Conservation (phyloP, 2,329 filamentous ascomycete species). For the Aureobasidium sp. region DNA sequence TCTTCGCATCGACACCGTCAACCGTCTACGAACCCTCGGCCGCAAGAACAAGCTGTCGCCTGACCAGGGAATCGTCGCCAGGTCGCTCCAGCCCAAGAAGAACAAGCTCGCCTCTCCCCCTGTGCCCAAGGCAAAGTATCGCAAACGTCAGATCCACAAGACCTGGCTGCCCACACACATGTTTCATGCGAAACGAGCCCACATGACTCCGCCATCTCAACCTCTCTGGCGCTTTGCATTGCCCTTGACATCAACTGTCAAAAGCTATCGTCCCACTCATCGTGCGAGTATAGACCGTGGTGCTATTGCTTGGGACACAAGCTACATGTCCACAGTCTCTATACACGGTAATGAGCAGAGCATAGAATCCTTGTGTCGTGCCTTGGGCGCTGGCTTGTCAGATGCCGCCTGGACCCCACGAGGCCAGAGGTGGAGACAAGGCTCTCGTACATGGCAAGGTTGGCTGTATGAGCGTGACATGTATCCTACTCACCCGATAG, state of each 20-base stretch:
- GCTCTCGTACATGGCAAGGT: slow-evolving; percentile 47
- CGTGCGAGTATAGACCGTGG: slow-evolving; percentile 67
- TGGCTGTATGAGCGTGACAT: slow-evolving; percentile 51
- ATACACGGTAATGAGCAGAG: slow-evolving; percentile 59
- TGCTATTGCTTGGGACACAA: slow-evolving; percentile 83
- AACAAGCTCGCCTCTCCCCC: slow-evolving; percentile 58
- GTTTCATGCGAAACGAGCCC: slow-evolving; percentile 86
- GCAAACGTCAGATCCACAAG: slow-evolving; percentile 78
- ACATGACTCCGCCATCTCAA: slow-evolving; percentile 69
- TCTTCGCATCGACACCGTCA: slow-evolving; percentile 67
- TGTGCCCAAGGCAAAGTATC: slow-evolving; percentile 60
- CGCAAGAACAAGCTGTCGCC: slow-evolving; percentile 32
- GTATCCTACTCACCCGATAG: slow-evolving; percentile 48
- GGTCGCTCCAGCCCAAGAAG: slow-evolving; percentile 59
- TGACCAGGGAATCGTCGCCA: slow-evolving; percentile 21
- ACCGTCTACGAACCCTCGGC: slow-evolving; percentile 56
- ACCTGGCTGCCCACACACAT: slow-evolving; percentile 92
- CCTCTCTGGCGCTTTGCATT: slow-evolving; percentile 88
- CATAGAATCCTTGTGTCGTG: slow-evolving; percentile 57
- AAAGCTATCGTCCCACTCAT: slow-evolving; percentile 82
- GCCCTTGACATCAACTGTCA: slow-evolving; percentile 76
- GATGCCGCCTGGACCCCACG: slow-evolving; percentile 51
- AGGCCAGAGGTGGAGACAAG: slow-evolving; percentile 62
- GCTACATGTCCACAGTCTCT: slow-evolving; percentile 82
- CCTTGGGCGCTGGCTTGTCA: slow-evolving; percentile 48